Conservation (phyloP, 169 alveolate species). For the Plasmodium knowlesi region DNA sequence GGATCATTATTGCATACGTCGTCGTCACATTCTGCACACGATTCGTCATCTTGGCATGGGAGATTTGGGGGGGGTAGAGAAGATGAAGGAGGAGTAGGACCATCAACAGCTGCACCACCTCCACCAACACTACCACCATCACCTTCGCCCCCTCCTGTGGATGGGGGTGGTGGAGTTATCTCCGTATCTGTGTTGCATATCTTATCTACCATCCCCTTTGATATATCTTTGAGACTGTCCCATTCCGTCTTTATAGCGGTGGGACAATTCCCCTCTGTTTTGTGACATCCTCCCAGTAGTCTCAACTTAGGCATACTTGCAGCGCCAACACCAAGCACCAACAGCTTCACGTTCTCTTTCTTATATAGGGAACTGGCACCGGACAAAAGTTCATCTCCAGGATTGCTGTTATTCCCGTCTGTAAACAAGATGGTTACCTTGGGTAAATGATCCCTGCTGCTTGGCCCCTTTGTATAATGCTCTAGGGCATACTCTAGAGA, state of each 20-base stretch:
- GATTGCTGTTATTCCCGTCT: constrained; percentile 43
- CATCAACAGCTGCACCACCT: not conserved
- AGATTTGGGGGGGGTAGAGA: not conserved
- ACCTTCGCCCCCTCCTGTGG: not conserved
- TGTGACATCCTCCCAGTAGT: constrained; percentile 61
- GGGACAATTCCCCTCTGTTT: constrained; percentile 63
- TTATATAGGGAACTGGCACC: constrained; percentile 38
- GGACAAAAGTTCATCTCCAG: constrained; percentile 25
- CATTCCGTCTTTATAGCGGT: constrained; percentile 41
- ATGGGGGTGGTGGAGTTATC: not conserved
- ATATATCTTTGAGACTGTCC: constrained; percentile 38
- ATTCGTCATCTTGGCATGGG: constrained; percentile 34
- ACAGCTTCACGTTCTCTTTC: constrained; percentile 46
- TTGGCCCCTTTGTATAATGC: constrained; percentile 15
- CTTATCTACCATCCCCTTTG: constrained; percentile 39
- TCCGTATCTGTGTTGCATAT: constrained; percentile 48
- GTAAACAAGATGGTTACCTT: constrained; percentile 63
- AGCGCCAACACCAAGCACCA: constrained; percentile 57
- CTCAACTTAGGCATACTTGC: constrained; percentile 27
- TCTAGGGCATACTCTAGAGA: constrained; percentile 24
- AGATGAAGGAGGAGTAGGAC: not conserved
- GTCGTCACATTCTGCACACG: constrained; percentile 56
- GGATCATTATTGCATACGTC: constrained; percentile 47
- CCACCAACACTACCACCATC: constrained; percentile 18
- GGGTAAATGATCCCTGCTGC: constrained; percentile 34